phyloP scores from a whole-genome alignment of 805 yeast species.

The Schwanniomyces vanrijiae region DNA sequence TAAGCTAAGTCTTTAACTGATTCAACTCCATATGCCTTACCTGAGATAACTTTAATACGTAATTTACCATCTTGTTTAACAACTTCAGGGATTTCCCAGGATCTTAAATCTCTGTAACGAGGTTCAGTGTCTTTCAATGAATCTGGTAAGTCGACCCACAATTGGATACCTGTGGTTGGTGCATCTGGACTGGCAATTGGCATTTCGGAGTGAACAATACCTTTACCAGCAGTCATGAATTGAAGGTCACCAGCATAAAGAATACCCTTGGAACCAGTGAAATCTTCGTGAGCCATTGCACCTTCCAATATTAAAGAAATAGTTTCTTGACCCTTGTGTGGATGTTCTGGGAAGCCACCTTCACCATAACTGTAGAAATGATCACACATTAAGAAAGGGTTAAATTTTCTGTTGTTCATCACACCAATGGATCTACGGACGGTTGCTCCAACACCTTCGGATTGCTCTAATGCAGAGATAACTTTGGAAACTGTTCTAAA shows the following conservation, averaged over 20 bases:
- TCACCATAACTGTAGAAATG: constrained; percentile 67
- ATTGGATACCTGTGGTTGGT: constrained; percentile 64
- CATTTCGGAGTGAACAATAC: constrained; percentile 84
- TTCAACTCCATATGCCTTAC: constrained; percentile 72
- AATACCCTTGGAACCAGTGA: constrained; percentile 80
- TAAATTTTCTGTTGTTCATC: constrained; percentile 63
- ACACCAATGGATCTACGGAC: constrained; percentile 83
- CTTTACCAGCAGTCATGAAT: constrained; percentile 92
- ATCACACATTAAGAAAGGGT: constrained; percentile 81
- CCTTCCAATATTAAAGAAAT: constrained; percentile 33
- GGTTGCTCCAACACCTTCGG: constrained; percentile 87
- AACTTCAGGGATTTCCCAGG: constrained; percentile 69
- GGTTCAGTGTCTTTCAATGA: constrained; percentile 64
- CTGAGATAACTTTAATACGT: constrained; percentile 71
- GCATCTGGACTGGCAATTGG: constrained; percentile 59
- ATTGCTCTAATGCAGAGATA: constrained; percentile 59
- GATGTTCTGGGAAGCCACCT: constrained; percentile 55
- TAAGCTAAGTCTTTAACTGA: constrained; percentile 74
- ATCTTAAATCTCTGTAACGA: constrained; percentile 73
- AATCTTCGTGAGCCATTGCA: constrained; percentile 55
- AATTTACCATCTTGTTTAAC: constrained; percentile 62
- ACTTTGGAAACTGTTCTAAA: constrained; percentile 32
- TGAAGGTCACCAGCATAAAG: constrained; percentile 82
- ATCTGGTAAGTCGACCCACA: constrained; percentile 85
- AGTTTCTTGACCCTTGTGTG: constrained; percentile 41